Percentiles rank a stretch among this genome's conserved stretches.
Conservation (phyloP, 768 basidiomycete species). For the Sporobolomyces pararoseus region DNA sequence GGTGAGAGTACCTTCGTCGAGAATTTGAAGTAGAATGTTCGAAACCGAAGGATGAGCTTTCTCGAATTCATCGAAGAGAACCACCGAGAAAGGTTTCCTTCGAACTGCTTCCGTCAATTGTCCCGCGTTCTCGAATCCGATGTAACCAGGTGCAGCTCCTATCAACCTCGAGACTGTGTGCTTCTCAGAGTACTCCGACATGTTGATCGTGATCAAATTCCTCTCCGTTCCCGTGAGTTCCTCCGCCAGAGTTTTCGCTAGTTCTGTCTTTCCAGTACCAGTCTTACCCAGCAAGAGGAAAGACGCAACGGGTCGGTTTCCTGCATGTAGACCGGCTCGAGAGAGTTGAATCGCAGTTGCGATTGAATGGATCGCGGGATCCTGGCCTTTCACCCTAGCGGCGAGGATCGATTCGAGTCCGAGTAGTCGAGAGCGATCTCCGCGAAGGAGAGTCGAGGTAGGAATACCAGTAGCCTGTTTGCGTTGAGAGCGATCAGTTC, state of each 20-base stretch:
- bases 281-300: constrained; percentile 57
- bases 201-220: constrained; percentile 35
- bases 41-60: constrained; percentile 52
- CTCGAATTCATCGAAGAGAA: constrained; percentile 47
- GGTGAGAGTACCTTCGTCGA: constrained; percentile 53
- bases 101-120: constrained; percentile 44
- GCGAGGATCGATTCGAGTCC: constrained; percentile 81
- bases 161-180: constrained; percentile 70
- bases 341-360: constrained; percentile 88
- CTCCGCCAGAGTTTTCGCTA: constrained; percentile 76
- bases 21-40: constrained; percentile 52
- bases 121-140: constrained; percentile 83
- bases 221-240: constrained; percentile 76
- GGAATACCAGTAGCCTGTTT: constrained; percentile 78
- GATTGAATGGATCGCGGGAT: constrained; percentile 72
- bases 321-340: constrained; percentile 83
- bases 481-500: neutral
- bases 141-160: constrained; percentile 70
- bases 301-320: constrained; percentile 81
- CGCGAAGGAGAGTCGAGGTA: constrained; percentile 19
- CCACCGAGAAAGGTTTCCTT: constrained; percentile 42
- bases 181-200: constrained; percentile 67
- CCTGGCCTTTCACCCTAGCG: constrained; percentile 77
- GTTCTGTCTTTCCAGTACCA: constrained; percentile 68
- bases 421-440: constrained; percentile 65